phyloP scores from a whole-genome alignment of 1,284 basidiomycete genomes.

The Ceratobasidium sp. region DNA sequence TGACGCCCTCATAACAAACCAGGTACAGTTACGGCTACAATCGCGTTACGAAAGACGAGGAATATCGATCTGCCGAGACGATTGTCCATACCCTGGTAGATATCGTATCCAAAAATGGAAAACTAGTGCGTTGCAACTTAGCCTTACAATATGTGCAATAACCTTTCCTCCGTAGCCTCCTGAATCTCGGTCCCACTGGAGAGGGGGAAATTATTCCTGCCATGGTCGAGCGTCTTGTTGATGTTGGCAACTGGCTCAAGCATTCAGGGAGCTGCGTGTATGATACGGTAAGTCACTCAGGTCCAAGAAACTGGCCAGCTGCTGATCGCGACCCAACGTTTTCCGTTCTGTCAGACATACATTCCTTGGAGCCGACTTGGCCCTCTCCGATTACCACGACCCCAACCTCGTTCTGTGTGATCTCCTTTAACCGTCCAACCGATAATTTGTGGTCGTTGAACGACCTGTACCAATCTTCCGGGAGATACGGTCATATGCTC shows the following conservation, averaged over 20 bases:
- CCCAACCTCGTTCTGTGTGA: constrained; percentile 58
- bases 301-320: not conserved
- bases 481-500: constrained; percentile 57
- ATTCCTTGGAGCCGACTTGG: constrained; percentile 46
- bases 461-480: constrained; percentile 57
- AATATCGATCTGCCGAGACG: constrained; percentile 58
- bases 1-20: constrained; percentile 46
- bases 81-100: constrained; percentile 62
- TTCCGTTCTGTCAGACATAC: constrained; percentile 38
- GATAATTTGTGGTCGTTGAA: constrained; percentile 52
- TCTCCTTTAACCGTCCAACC: constrained; percentile 53
- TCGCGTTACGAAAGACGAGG: constrained; percentile 55
- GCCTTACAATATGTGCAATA: not conserved
- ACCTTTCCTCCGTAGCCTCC: constrained; percentile 50
- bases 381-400: constrained; percentile 52
- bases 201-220: constrained; percentile 60
- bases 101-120: constrained; percentile 62
- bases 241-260: constrained; percentile 60
- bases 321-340: not conserved
- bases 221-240: constrained; percentile 56
- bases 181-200: constrained; percentile 62
- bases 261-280: constrained; percentile 60
- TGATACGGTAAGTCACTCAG: constrained; percentile 52
- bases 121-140: constrained; percentile 55
- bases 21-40: constrained; percentile 46